Base-by-base conservation (phyloP, 2,329 filamentous ascomycete genomes). In the Conoideocrella luteorostrata region DNA sequence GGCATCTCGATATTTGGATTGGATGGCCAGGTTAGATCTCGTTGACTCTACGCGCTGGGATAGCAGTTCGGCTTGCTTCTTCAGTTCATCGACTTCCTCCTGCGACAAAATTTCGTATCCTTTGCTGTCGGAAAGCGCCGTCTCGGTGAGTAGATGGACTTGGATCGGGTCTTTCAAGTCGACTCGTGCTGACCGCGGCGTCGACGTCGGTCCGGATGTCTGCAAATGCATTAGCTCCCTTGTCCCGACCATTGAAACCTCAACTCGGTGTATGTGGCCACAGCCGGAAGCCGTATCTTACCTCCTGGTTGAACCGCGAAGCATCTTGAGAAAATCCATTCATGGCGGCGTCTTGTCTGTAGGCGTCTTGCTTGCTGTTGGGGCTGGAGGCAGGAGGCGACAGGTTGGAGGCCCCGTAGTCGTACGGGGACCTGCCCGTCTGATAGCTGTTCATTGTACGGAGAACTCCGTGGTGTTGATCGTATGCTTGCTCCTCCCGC, bases 1-100 rank as follows among this genome's bases (percentile, higher is more conserved):
- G 1, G 93, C 93, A 73, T 97, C 91, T 55, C 89, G 86, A 56
- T 96, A 88, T 69, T 97, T 98, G 43, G 82, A 86, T 63, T 98
- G 93, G 36, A 97, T 81, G 24, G 83, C 82, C 29, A 98, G 74
- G 64, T 91, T 95, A 47, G 88, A 79, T 52, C 84, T 81, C 17
- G 88, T 82, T 29, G 87, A 83, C 49, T 91, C 86, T 52, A 95
- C 82, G n/a, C 88, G 84, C 57, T 82, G 78, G 21, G 77, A 74
- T 39, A 97, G 66, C 28, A 80, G 71, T 46, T 80, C 77, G 50
- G 83, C 78, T 69, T 95, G 88, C 62, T 89, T 95, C 73, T 97
- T 98, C 56, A 97, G 68, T 37, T 80, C 77, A 52, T 97, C 93
- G 23, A 96, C 84, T 65, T 97, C 90, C 60, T 95, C 89, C 53